These are phyloP conservation scores for Cutaneotrichosporon sp. DNA, from an alignment of 1,284 basidiomycete species.

Conservation along the genomic window DNA sequence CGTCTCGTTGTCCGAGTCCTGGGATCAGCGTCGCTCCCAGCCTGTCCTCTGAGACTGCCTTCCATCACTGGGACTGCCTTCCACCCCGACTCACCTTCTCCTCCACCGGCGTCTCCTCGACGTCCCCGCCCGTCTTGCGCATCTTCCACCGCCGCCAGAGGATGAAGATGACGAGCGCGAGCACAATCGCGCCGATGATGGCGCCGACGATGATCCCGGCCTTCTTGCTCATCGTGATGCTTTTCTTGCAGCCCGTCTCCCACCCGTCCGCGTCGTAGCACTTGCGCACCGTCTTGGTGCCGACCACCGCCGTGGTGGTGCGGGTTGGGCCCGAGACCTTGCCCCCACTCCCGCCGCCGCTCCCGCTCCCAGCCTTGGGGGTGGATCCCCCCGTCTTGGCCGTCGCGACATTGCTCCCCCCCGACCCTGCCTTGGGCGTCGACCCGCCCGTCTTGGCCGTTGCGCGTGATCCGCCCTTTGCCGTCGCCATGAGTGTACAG, in stretches of 20 bases:
- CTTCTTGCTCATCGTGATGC: not conserved
- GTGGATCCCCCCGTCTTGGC: not conserved
- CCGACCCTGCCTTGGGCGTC: not conserved
- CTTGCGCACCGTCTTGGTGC: not conserved
- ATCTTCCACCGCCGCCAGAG: not conserved
- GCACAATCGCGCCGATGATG: not conserved
- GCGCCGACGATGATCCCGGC: not conserved
- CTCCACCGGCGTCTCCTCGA: constrained; percentile 1
- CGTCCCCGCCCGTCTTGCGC: constrained; percentile 3
- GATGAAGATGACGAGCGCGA: too few relatives aligned
- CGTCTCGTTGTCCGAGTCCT: not conserved
- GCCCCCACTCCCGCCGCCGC: not conserved
- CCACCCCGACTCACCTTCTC: constrained; percentile 1
- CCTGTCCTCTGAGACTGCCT: too few relatives aligned
- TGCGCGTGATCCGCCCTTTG: too few relatives aligned
- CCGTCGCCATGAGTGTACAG: too few relatives aligned
- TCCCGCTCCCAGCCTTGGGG: not conserved
- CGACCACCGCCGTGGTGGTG: not conserved
- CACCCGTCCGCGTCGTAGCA: not conserved
- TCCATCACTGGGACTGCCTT: too few relatives aligned
- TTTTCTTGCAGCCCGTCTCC: not conserved
- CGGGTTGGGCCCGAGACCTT: not conserved
- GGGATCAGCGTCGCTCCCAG: not conserved
- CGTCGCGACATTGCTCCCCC: not conserved
- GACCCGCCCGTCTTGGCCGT: not conserved